Base-by-base conservation (phyloP, 1,284 basidiomycete genomes). In the Moesziomyces globuligerus region DNA sequence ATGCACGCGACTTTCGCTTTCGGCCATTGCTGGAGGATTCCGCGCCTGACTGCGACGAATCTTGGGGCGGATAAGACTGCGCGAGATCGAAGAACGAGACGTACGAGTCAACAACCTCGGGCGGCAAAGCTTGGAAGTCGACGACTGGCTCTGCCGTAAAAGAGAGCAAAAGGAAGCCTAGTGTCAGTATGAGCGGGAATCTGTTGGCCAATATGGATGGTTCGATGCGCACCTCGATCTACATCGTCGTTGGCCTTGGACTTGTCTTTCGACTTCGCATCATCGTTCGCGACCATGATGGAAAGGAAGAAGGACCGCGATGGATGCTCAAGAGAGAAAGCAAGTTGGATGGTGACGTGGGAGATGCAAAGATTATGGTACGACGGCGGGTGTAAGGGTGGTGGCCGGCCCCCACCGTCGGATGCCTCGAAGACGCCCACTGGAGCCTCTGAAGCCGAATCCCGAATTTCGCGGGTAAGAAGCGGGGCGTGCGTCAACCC, bases 1-100 rank as follows among this genome's bases (percentile, higher is more conserved):
- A 29, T 20, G 55, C 62, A 15, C 62, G 53, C 7, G 50, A 56
- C 45, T 61, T 66, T 13, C 54, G 62, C 50, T 71, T 73, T 5
- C 68, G 52, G 7, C 48, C 44, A 40, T 54, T 55, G 47, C 58
- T 50, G 5, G 61, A 58, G 0, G 56, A 53, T 11, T 32, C 48
- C 6, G 21, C 37, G 3, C 45, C 38, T 25, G 54, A 26, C n/a
- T 48, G 40, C 7, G 68, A 61, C 4, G 58, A 46, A 36, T 74
- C 67, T 28, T 53, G 61, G 4, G 75, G 75, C 23, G 75, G 75
- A 41, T 65, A 77, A 10, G 70, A 44, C 18, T 50, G 57, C 8
- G 75, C 74, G 7, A 77, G 62, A 36, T 77, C 65, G 49, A 57
- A 77, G 44, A 74, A 70, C 11, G 75, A 66, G 36, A 77, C 49